Evolutionary conservation across 441 rosid genomes (phyloP).

Genomic region (Daphne laureola): DNA sequence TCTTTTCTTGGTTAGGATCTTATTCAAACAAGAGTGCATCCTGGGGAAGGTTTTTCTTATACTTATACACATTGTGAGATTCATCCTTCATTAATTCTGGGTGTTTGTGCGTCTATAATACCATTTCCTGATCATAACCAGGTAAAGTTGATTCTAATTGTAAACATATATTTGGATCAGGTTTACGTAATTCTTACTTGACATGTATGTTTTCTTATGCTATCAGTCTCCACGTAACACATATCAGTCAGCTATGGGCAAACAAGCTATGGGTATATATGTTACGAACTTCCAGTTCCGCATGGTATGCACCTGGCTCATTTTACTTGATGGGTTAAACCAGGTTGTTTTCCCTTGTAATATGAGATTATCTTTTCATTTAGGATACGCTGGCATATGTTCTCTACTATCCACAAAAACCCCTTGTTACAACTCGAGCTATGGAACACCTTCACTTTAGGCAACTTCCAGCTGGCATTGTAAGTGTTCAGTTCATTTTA

Average conservation of each 20-base stretch:
- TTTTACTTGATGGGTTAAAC: not conserved
- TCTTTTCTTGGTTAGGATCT: conserved; percentile 58
- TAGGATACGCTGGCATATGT: conserved; percentile 98
- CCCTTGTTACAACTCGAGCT: conserved; percentile 96
- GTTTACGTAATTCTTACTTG: not conserved
- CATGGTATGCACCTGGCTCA: conserved; percentile 45
- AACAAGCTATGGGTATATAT: conserved; percentile 99
- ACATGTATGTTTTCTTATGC: conserved; percentile 18
- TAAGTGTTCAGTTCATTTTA: conserved; percentile 22
- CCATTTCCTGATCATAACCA: conserved; percentile 99
- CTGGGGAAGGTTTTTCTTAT: conserved; percentile 75
- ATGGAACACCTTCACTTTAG: conserved; percentile 99
- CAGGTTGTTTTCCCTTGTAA: no score
- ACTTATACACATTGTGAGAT: conserved; percentile 98
- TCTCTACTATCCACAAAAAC: conserved; percentile 95
- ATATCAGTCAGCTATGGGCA: conserved; percentile 99
- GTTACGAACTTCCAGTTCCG: conserved; percentile 97
- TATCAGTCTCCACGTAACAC: conserved; percentile 96
- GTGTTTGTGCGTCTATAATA: conserved; percentile 96
- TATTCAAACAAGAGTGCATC: conserved; percentile 72
- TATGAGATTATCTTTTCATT: conserved; percentile 2
- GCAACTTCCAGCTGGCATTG: conserved; percentile 99
- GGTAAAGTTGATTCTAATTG: conserved; percentile 31
- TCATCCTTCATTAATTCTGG: conserved; percentile 93
- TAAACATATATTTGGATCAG: not conserved